A percentile compares a stretch with the other conserved stretches of the same genome.
Conservation (phyloP, 371 early-diverging fungal genomes). For the Actinomucor elegans region DNA sequence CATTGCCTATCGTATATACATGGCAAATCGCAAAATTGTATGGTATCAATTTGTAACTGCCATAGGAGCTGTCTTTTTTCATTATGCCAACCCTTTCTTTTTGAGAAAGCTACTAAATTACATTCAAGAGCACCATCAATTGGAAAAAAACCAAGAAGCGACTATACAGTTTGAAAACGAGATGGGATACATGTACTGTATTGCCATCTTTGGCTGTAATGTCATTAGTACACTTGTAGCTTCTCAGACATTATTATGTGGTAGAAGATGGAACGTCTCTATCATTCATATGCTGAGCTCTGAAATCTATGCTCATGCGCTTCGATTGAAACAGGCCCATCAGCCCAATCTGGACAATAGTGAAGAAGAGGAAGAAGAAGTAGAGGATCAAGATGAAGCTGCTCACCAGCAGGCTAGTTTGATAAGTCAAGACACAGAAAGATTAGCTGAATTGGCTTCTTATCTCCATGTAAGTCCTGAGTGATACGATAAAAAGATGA, state of each 20-base stretch:
- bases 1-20: slow-evolving; percentile 28
- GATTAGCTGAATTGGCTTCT: slow-evolving; percentile 62
- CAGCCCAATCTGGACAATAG: slow-evolving; percentile 4
- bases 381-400: slow-evolving; percentile 18
- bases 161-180: too few relatives aligned
- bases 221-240: slow-evolving; percentile 54
- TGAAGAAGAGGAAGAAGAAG: slow-evolving; percentile 18
- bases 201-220: slow-evolving; percentile 55
- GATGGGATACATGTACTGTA: slow-evolving; percentile 49
- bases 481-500: background rate
- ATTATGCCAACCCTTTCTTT: slow-evolving; percentile 58
- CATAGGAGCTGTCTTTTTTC: slow-evolving; percentile 48
- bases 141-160: background rate
- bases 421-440: slow-evolving; percentile 78
- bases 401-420: slow-evolving; percentile 72
- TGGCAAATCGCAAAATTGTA: slow-evolving; percentile 34
- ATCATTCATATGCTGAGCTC: slow-evolving; percentile 58
- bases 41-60: slow-evolving; percentile 50
- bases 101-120: slow-evolving; percentile 46
- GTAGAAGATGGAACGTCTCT: slow-evolving; percentile 58
- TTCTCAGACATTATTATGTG: slow-evolving; percentile 62
- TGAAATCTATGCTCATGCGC: slow-evolving; percentile 56
- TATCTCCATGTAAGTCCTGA: slow-evolving; percentile 44
- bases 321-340: slow-evolving; percentile 26
- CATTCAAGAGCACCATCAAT: slow-evolving; percentile 41